A percentile compares a stretch with the other conserved stretches of the same genome.
phyloP scores from a whole-genome alignment of 2,329 filamentous ascomycete species.

The Aschersonia sp. region DNA sequence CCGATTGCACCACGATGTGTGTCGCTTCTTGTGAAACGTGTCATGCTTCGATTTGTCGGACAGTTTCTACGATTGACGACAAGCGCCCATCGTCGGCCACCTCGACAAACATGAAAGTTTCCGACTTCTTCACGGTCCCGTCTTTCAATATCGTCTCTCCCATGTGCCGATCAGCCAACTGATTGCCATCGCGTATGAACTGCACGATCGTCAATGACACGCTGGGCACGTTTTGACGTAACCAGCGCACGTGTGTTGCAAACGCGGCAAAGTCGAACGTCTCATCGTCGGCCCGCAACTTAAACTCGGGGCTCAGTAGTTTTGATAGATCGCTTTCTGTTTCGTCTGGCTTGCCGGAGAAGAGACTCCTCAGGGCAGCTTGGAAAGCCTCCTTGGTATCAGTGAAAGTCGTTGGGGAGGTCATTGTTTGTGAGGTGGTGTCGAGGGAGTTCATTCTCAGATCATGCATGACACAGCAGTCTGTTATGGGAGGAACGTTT shows the following conservation, averaged over 20 bases:
- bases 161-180: constrained; percentile 4
- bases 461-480: neutral
- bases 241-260: constrained; percentile 4
- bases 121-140: constrained; percentile 1
- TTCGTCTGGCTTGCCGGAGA: constrained; percentile 2
- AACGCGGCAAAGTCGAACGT: constrained; percentile 3
- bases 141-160: constrained; percentile 1
- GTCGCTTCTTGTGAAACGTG: neutral
- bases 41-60: neutral
- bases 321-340: constrained; percentile 4
- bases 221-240: constrained; percentile 2
- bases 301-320: constrained; percentile 2
- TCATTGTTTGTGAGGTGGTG: neutral
- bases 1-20: too few relatives aligned
- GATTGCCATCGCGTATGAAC: constrained; percentile 4
- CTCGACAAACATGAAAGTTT: constrained; percentile 5
- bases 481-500: neutral
- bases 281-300: neutral
- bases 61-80: constrained; percentile 3
- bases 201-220: constrained; percentile 4
- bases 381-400: constrained; percentile 3
- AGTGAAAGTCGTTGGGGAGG: constrained; percentile 3
- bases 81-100: constrained; percentile 4
- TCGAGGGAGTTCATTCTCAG: neutral
- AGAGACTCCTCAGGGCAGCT: constrained; percentile 4